phyloP scores from a whole-genome alignment of 139 green algal genomes.

The Pseudopediastrum boryanum region DNA sequence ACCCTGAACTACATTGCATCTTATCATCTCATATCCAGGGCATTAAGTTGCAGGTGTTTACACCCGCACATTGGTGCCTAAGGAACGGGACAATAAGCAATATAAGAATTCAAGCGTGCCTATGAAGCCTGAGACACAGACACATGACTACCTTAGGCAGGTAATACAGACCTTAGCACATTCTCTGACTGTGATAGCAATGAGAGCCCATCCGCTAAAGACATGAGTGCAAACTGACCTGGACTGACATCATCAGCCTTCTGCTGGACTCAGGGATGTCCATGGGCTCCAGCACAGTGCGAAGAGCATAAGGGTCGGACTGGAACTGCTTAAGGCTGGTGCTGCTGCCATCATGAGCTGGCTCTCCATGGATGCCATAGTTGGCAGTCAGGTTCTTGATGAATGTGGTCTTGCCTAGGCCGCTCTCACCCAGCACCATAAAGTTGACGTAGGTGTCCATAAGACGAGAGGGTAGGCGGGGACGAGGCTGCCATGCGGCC shows the following conservation, averaged over 20 bases:
- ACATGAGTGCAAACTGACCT: too few species aligned
- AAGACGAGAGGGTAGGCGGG: slow-evolving; percentile 5
- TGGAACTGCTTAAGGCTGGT: slow-evolving; percentile 6
- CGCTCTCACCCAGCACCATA: slow-evolving; percentile 19
- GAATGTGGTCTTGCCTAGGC: slow-evolving; percentile 11
- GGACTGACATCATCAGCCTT: not conserved
- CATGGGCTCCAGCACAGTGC: slow-evolving; percentile 17
- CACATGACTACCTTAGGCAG: too few species aligned
- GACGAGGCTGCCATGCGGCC: slow-evolving; percentile 21
- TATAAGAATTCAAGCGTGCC: too few species aligned
- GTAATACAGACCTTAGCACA: too few species aligned
- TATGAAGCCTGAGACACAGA: too few species aligned
- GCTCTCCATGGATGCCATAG: not conserved
- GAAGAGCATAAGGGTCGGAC: not conserved
- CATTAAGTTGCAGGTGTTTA: too few species aligned
- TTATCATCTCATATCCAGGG: too few species aligned
- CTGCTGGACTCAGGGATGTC: not conserved
- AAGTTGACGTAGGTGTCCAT: slow-evolving; percentile 20
- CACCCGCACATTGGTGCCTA: too few species aligned
- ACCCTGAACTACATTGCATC: too few species aligned
- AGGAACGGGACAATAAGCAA: too few species aligned
- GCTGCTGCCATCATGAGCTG: not conserved
- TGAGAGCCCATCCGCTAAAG: too few species aligned
- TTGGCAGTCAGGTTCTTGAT: slow-evolving; percentile 11
- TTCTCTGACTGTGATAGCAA: too few species aligned